A percentile compares a stretch with the other conserved stretches of the same genome.
These are phyloP conservation scores for Corchorus capsularis DNA, from an alignment of 345 rosid genomes.

Conservation along the genomic window DNA sequence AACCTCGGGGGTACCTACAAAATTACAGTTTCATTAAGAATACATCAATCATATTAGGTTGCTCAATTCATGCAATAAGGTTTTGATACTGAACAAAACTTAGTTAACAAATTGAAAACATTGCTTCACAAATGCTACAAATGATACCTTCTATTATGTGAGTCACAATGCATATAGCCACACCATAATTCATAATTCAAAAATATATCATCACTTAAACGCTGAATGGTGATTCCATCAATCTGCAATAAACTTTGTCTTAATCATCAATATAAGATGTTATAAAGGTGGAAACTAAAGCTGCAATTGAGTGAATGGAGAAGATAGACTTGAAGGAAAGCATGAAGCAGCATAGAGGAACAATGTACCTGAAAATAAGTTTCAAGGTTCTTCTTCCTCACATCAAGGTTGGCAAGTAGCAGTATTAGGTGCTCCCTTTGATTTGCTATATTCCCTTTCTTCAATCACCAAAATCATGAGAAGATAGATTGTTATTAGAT, in stretches of 20 bases:
- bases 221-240: slow-evolving; percentile 43
- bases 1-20: slow-evolving; percentile 55
- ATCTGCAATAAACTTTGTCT: slow-evolving; percentile 59
- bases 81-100: neutral
- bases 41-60: slow-evolving; percentile 5
- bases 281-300: slow-evolving; percentile 12
- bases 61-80: neutral
- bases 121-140: neutral
- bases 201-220: slow-evolving; percentile 64
- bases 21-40: slow-evolving; percentile 26
- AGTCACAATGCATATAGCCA: slow-evolving; percentile 55
- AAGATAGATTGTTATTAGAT: slow-evolving; percentile 6
- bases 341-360: neutral
- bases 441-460: slow-evolving; percentile 99
- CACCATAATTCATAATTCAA: slow-evolving; percentile 96
- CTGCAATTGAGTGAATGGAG: neutral
- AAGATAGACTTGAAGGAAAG: slow-evolving; percentile 18
- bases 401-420: slow-evolving; percentile 87
- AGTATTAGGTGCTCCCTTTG: slow-evolving; percentile 97
- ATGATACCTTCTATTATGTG: slow-evolving; percentile 31
- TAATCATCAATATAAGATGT: slow-evolving; percentile 29
- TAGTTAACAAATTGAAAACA: slow-evolving; percentile 34
- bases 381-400: slow-evolving; percentile 48
- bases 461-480: slow-evolving; percentile 33
- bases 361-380: slow-evolving; percentile 50